Conservation (phyloP, 2,329 filamentous ascomycete species). For the Apiospora marii region DNA sequence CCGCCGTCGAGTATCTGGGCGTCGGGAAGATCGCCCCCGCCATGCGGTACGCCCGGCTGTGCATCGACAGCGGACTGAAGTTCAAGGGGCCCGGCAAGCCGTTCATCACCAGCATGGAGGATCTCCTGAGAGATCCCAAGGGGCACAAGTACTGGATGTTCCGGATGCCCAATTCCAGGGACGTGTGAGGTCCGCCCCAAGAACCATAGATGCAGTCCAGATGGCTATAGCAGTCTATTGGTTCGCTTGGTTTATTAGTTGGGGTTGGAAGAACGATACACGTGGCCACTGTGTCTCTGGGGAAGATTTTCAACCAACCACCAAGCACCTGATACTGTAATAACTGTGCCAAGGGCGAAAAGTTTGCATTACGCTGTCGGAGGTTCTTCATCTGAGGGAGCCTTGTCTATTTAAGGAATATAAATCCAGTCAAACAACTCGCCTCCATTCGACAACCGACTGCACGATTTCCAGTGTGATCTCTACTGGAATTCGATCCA, state of each 20-base stretch:
- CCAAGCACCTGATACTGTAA: too few relatives aligned
- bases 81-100: slow-evolving; percentile 43
- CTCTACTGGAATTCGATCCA: not conserved
- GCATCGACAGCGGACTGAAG: slow-evolving; percentile 38
- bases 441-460: too few relatives aligned
- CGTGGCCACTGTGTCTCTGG: too few relatives aligned
- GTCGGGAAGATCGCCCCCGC: slow-evolving; percentile 43
- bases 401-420: not conserved
- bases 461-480: not conserved
- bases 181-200: not conserved
- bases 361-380: too few relatives aligned
- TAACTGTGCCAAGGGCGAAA: too few relatives aligned
- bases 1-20: slow-evolving; percentile 50
- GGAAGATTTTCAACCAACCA: too few relatives aligned
- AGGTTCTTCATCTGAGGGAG: too few relatives aligned
- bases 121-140: slow-evolving; percentile 40
- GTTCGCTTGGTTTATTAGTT: too few relatives aligned
- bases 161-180: not conserved
- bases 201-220: not conserved
- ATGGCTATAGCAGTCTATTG: not conserved
- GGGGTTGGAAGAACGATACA: too few relatives aligned
- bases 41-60: slow-evolving; percentile 41
- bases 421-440: too few relatives aligned
- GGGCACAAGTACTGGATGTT: slow-evolving; percentile 40
- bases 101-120: slow-evolving; percentile 44